phyloP scores from a whole-genome alignment of 2,329 filamentous ascomycete species.

The Orbilia brochopaga region DNA sequence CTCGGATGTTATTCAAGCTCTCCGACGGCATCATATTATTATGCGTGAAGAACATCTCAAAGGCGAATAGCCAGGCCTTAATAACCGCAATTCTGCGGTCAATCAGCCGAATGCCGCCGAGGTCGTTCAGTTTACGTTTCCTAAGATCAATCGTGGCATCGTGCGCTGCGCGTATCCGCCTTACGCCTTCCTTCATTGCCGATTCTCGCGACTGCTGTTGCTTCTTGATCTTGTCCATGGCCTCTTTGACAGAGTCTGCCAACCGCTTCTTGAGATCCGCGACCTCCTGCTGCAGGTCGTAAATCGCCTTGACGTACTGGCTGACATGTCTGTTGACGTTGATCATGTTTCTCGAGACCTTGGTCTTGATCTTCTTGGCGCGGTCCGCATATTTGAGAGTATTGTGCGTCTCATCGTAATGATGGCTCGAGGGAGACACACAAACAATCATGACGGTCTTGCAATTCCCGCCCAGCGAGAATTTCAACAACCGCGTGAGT shows the following conservation, averaged over 20 bases:
- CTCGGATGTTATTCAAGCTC: conserved; percentile 76
- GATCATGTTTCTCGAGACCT: conserved; percentile 98
- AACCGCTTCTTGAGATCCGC: conserved; percentile 93
- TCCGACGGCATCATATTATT: conserved; percentile 68
- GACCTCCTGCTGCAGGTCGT: conserved; percentile 96
- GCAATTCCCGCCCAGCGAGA: conserved; percentile 96
- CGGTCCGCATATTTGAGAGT: conserved; percentile 95
- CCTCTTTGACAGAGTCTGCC: conserved; percentile 80
- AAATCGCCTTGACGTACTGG: conserved; percentile 98
- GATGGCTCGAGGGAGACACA: conserved; percentile 91
- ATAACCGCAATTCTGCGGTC: conserved; percentile 84
- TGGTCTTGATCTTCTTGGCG: conserved; percentile 99
- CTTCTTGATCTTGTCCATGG: conserved; percentile 88
- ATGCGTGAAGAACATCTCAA: conserved; percentile 74
- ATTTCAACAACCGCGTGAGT: conserved; percentile 91
- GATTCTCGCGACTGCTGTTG: conserved; percentile 82
- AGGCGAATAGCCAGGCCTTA: conserved; percentile 91
- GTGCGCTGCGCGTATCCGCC: conserved; percentile 80
- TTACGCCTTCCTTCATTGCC: conserved; percentile 76
- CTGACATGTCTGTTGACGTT: conserved; percentile 99
- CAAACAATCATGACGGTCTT: conserved; percentile 99
- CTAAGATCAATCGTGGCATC: conserved; percentile 79
- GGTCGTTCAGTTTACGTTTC: conserved; percentile 75
- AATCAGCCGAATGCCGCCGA: conserved; percentile 81
- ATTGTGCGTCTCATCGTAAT: conserved; percentile 98